A percentile compares a stretch with the other conserved stretches of the same genome.
Conservation (phyloP, 1,139 yeast species). For the Hemisphaericaspora lyxosophila region DNA sequence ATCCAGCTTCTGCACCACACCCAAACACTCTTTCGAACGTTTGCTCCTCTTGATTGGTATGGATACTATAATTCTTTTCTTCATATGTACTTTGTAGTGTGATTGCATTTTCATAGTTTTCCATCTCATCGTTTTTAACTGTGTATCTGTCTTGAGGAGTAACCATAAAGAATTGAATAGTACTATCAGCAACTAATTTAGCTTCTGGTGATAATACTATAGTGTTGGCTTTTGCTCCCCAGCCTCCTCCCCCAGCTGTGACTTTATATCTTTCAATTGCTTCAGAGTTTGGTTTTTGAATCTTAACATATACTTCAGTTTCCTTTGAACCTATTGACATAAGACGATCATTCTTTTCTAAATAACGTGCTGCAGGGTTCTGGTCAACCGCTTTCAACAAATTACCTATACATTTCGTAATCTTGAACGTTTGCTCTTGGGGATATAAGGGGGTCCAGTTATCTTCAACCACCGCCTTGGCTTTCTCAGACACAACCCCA, state of each 20-base stretch:
- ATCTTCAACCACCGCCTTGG: conserved; percentile 19
- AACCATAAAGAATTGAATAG: conserved; percentile 48
- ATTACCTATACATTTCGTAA: conserved; percentile 51
- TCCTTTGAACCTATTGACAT: conserved; percentile 47
- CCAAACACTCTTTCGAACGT: conserved; percentile 34
- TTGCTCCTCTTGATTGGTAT: conserved; percentile 10
- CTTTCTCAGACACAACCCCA: conserved; percentile 19
- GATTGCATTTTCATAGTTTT: conserved; percentile 10
- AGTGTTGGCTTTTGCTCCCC: conserved; percentile 64
- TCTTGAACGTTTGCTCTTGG: conserved; percentile 21
- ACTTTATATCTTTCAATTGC: conserved; percentile 40
- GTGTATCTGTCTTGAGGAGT: conserved; percentile 34
- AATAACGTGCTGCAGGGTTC: conserved; percentile 50
- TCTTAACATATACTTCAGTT: conserved; percentile 47
- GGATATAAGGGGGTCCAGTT: conserved; percentile 35
- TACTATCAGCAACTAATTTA: conserved; percentile 41
- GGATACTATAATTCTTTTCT: conserved; percentile 24
- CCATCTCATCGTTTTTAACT: conserved; percentile 6
- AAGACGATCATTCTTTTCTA: conserved; percentile 43
- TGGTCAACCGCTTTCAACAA: conserved; percentile 50
- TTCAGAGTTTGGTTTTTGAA: conserved; percentile 20
- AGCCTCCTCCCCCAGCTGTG: conserved; percentile 65
- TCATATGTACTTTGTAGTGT: conserved; percentile 35
- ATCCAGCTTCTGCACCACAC: conserved; percentile 50
- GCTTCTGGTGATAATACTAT: conserved; percentile 62